Conservation (phyloP, 1,284 basidiomycete genomes). For the Prillingera fragicola region DNA sequence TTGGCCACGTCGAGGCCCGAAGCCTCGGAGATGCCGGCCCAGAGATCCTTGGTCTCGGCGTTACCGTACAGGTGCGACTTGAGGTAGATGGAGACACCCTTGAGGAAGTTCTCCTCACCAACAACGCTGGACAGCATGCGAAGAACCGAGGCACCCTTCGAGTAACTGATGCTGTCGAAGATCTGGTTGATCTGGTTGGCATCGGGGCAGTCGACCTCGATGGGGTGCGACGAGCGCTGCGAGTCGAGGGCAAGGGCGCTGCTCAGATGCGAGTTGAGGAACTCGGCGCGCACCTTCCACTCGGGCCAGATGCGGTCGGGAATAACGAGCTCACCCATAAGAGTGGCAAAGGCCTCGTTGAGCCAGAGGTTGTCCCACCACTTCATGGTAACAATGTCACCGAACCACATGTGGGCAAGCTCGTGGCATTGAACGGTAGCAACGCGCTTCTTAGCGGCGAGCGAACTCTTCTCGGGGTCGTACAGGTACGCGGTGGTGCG, state of each 20-base stretch:
- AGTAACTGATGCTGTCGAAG: slow-evolving; percentile 77
- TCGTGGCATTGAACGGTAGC: slow-evolving; percentile 54
- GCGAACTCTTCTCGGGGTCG: slow-evolving; percentile 69
- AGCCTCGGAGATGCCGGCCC: slow-evolving; percentile 78
- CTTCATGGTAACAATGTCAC: slow-evolving; percentile 83
- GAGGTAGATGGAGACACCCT: slow-evolving; percentile 83
- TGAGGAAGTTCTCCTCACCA: slow-evolving; percentile 79
- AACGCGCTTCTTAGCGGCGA: slow-evolving; percentile 72
- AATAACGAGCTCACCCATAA: slow-evolving; percentile 83
- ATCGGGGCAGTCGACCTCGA: slow-evolving; percentile 88
- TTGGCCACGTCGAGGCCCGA: slow-evolving; percentile 68
- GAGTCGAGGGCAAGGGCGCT: slow-evolving; percentile 73
- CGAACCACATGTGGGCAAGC: slow-evolving; percentile 57
- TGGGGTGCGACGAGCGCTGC: slow-evolving; percentile 85
- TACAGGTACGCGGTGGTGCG: slow-evolving; percentile 76
- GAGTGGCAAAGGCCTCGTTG: slow-evolving; percentile 71
- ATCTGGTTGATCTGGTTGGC: slow-evolving; percentile 81
- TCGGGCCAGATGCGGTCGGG: slow-evolving; percentile 59
- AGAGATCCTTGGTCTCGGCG: slow-evolving; percentile 78
- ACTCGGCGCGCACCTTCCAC: slow-evolving; percentile 53
- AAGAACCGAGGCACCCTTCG: slow-evolving; percentile 77
- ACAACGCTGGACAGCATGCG: slow-evolving; percentile 87
- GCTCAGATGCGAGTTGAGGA: slow-evolving; percentile 53
- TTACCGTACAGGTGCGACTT: slow-evolving; percentile 79
- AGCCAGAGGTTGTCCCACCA: slow-evolving; percentile 86